Base-by-base conservation (phyloP, 768 basidiomycete species). In the Boletus reticulatus region DNA sequence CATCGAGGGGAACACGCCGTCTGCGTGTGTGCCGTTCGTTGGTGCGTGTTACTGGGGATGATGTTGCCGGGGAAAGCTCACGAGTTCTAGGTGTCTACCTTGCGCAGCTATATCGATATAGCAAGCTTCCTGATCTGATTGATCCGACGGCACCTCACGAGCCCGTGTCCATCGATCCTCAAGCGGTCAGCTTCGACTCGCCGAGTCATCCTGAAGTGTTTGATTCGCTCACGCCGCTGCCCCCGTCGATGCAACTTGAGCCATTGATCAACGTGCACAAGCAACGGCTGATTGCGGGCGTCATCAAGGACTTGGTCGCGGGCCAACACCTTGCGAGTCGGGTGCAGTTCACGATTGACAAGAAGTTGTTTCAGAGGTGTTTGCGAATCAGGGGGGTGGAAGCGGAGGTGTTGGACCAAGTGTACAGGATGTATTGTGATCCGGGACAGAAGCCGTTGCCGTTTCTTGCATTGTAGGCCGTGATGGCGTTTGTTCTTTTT, bases 261-360 rank as follows among this genome's bases (percentile, higher is more conserved):
- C 90, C 92, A 4, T 72, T 94, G 55, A 90, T 94, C 73, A 94
- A 92, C 66, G 87, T 94, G 7, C 89, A 93, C 71, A 93, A 94
- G 71, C 92, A 94, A 67, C 83, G 92, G 36, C 73, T 87, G 61
- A 88, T 91, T 50, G 89, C 92, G 11, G 81, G 80, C 16, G 85
- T 90, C 41, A 89, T 93, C 74, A 91, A 92, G 68, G 80, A 82
- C 8, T 73, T 93, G 52, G 89, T 93, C 9, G 84, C 87, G 11
- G 89, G 89, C 3, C 92, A 93, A 66, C 92, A 93, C 63, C 80
- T 92, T 11, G 88, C 92, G 3, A 84, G 85, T 55, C 81, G 82
- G 27, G 78, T 91, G 29, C 82, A 88, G 38, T 87, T 82, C 59
- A 78, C 81, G 29, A 73, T 86, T 36, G 89, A 93, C 71, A 87